Evolutionary conservation across 768 basidiomycete species (phyloP).

Genomic region (Termitomyces sp.): DNA sequence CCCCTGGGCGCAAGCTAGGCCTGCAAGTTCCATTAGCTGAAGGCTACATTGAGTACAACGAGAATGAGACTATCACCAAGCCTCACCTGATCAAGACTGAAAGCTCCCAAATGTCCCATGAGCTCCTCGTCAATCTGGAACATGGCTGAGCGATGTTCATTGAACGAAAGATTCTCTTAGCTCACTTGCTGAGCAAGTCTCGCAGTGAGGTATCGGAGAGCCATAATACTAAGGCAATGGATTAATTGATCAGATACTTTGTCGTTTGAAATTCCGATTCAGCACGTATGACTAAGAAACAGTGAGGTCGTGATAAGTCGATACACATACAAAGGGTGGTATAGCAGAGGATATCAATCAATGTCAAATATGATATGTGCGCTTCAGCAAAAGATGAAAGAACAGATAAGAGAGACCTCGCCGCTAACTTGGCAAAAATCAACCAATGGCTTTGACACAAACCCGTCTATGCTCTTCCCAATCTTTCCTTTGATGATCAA

Average conservation of each 20-base stretch:
- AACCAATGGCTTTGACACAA: constrained; percentile 32
- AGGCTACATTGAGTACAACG: not conserved
- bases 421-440: not conserved
- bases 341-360: constrained; percentile 7
- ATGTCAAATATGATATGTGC: not conserved
- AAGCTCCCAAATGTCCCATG: constrained; percentile 84
- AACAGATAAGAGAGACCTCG: not conserved
- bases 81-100: constrained; percentile 85
- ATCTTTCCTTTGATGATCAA: constrained; percentile 68
- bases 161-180: not conserved
- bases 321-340: constrained; percentile 2
- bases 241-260: not conserved
- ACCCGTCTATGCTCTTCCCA: constrained; percentile 77
- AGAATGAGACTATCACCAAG: not conserved
- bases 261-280: not conserved
- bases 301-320: not conserved
- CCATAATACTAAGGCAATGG: constrained; percentile 34
- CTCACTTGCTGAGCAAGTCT: constrained; percentile 71
- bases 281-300: not conserved
- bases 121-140: constrained; percentile 88
- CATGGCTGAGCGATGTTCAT: not conserved
- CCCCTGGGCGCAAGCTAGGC: constrained; percentile 87
- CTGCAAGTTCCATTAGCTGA: constrained; percentile 91
- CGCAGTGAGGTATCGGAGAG: constrained; percentile 63
- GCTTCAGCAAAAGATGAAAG: not conserved